A percentile compares a stretch with the other conserved stretches of the same genome.
Conservation (phyloP, 805 yeast species). For the Yarrowia phangngaensis region DNA sequence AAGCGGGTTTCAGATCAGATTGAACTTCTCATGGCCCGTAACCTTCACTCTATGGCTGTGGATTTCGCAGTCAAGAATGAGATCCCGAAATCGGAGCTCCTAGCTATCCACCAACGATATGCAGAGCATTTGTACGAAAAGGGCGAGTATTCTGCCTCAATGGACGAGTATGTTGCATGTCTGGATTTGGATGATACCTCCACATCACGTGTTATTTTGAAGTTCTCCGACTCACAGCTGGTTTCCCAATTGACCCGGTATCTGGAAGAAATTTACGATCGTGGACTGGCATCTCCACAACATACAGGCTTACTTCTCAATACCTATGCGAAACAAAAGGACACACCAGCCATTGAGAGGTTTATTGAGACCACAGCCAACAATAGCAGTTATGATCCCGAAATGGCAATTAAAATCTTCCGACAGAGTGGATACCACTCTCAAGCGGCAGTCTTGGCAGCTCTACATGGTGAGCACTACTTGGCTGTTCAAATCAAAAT, state of each 20-base stretch:
- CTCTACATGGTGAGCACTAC: constrained; percentile 66
- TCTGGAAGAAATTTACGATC: constrained; percentile 55
- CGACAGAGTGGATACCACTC: constrained; percentile 64
- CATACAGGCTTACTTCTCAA: constrained; percentile 78
- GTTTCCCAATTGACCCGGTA: constrained; percentile 61
- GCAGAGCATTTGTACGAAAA: constrained; percentile 70
- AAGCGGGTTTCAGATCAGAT: constrained; percentile 64
- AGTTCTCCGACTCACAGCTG: constrained; percentile 72
- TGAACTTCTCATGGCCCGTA: constrained; percentile 62
- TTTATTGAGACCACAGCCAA: constrained; percentile 46
- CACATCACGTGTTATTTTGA: constrained; percentile 71
- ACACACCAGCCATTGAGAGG: constrained; percentile 51
- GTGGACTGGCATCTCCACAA: constrained; percentile 60
- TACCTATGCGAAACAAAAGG: constrained; percentile 72
- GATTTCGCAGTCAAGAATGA: constrained; percentile 51
- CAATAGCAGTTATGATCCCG: constrained; percentile 49
- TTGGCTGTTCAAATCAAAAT: constrained; percentile 72
- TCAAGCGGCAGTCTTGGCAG: constrained; percentile 67
- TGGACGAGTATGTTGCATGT: constrained; percentile 65
- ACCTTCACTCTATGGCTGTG: constrained; percentile 68
- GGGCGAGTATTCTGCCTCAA: constrained; percentile 64
- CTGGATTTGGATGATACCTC: constrained; percentile 40
- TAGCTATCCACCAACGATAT: constrained; percentile 51
- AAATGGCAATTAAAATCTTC: constrained; percentile 62
- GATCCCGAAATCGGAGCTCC: constrained; percentile 36